Conservation (phyloP, 345 rosid genomes). For the Lepidium sativum region DNA sequence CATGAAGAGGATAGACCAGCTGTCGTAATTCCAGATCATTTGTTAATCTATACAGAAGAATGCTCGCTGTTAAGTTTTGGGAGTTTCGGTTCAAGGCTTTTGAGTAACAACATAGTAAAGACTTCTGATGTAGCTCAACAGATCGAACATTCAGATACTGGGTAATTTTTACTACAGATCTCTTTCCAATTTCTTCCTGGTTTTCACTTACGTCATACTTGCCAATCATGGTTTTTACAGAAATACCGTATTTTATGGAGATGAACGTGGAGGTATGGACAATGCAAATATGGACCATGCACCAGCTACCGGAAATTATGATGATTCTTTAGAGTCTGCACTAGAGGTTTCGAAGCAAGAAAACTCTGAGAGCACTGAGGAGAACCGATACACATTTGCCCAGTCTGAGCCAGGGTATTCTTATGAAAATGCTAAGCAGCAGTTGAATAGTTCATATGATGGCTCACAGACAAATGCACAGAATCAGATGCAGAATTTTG, state of each 20-base stretch:
- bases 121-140: slow-evolving; percentile 42
- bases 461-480: slow-evolving; percentile 60
- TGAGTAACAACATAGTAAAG: slow-evolving; percentile 55
- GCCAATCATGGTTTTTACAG: slow-evolving; percentile 33
- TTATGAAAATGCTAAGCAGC: slow-evolving; percentile 54
- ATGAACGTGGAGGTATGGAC: slow-evolving; percentile 48
- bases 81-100: slow-evolving; percentile 54
- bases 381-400: slow-evolving; percentile 62
- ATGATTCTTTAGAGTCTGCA: slow-evolving; percentile 49
- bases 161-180: slow-evolving; percentile 32
- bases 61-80: slow-evolving; percentile 96
- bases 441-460: slow-evolving; percentile 48
- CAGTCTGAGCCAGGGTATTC: slow-evolving; percentile 56
- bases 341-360: slow-evolving; percentile 64
- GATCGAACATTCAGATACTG: slow-evolving; percentile 48
- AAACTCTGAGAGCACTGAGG: slow-evolving; percentile 45
- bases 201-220: neutral
- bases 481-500: slow-evolving; percentile 50
- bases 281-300: slow-evolving; percentile 51
- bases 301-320: slow-evolving; percentile 46
- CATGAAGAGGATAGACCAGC: slow-evolving; percentile 64
- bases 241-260: slow-evolving; percentile 64
- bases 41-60: slow-evolving; percentile 70
- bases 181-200: neutral
- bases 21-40: slow-evolving; percentile 89